These are phyloP conservation scores for Epichloe coenophiala DNA, from an alignment of 2,329 filamentous ascomycete genomes.

Conservation along the genomic window DNA sequence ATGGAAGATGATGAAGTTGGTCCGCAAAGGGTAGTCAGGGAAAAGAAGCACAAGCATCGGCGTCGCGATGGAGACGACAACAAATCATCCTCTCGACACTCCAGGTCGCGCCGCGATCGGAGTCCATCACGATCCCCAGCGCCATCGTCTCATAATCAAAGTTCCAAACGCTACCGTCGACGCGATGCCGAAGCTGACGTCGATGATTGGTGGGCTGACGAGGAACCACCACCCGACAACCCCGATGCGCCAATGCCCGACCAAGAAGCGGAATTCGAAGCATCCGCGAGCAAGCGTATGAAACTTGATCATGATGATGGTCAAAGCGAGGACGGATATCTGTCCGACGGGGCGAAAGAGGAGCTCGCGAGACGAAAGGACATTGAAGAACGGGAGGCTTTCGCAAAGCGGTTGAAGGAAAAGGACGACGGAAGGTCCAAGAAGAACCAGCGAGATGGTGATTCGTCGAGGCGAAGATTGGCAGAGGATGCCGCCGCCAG, in stretches of 20 bases:
- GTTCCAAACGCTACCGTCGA: slow-evolving; percentile 29
- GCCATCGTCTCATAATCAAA: slow-evolving; percentile 14
- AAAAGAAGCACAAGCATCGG: slow-evolving; percentile 31
- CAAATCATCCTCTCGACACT: slow-evolving; percentile 13
- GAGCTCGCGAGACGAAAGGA: slow-evolving; percentile 51
- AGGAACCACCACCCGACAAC: slow-evolving; percentile 40
- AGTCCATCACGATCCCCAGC: slow-evolving; percentile 22
- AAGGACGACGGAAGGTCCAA: slow-evolving; percentile 60
- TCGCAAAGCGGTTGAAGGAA: slow-evolving; percentile 59
- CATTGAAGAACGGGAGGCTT: slow-evolving; percentile 63
- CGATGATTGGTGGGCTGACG: slow-evolving; percentile 72
- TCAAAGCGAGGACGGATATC: slow-evolving; percentile 23
- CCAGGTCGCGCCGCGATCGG: slow-evolving; percentile 16
- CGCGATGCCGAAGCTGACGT: slow-evolving; percentile 37
- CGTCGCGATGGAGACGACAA: slow-evolving; percentile 23
- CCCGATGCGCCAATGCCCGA: slow-evolving; percentile 24
- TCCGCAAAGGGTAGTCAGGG: slow-evolving; percentile 36
- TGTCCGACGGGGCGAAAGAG: slow-evolving; percentile 46
- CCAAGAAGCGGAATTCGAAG: slow-evolving; percentile 46
- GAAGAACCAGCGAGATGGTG: slow-evolving; percentile 47
- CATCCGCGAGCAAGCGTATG: slow-evolving; percentile 58
- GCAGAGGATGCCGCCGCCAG: slow-evolving; percentile 48
- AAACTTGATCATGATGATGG: slow-evolving; percentile 47
- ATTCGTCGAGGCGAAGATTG: slow-evolving; percentile 38
- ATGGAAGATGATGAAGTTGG: slow-evolving; percentile 54